Percentiles rank a stretch among this genome's conserved stretches.
Evolutionary conservation across 2,329 filamentous ascomycete species (phyloP).

Genomic region (Aureobasidium leucospermi): DNA sequence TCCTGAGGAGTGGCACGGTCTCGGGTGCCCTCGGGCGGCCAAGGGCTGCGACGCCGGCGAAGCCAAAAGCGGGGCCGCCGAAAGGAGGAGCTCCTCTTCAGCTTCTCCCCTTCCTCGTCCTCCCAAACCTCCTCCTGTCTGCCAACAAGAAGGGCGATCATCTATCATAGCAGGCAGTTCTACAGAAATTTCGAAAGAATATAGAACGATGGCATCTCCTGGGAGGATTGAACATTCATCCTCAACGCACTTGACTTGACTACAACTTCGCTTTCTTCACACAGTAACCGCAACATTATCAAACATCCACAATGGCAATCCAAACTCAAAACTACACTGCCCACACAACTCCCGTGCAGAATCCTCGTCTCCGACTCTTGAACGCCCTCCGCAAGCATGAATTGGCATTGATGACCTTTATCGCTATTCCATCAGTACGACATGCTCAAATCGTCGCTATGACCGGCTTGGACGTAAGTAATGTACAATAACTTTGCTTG

Average conservation of each 20-base stretch:
- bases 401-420: conserved; percentile 43
- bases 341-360: conserved; percentile 17
- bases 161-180: not conserved
- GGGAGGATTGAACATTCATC: not conserved
- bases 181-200: not conserved
- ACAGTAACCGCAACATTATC: not conserved
- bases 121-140: not conserved
- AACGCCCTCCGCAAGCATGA: conserved; percentile 36
- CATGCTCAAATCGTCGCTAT: conserved; percentile 51
- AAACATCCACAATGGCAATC: not conserved
- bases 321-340: not conserved
- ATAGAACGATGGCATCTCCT: not conserved
- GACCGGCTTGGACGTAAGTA: conserved; percentile 51
- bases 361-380: conserved; percentile 37
- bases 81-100: not conserved
- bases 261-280: not conserved
- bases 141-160: not conserved
- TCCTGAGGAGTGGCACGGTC: too few species aligned
- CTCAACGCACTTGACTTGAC: not conserved
- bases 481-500: too few species aligned
- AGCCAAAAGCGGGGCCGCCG: not conserved
- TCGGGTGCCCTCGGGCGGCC: not conserved
- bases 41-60: not conserved
- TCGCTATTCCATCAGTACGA: conserved; percentile 42
- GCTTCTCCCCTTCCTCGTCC: not conserved